Conservation (phyloP, 2,329 filamentous ascomycete genomes). For the Microsporum canis region DNA sequence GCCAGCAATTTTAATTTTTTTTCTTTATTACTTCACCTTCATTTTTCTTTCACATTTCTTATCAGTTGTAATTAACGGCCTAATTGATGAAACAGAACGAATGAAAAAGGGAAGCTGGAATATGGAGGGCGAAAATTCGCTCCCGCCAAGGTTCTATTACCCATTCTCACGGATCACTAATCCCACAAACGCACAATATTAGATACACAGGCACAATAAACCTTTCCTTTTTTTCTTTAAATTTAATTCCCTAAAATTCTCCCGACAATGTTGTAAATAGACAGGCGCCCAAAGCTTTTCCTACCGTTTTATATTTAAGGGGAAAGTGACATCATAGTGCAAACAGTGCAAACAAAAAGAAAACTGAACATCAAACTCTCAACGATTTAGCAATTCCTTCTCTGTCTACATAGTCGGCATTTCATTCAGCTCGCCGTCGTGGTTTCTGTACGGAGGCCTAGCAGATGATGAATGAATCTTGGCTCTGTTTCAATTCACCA, state of each 20-base stretch:
- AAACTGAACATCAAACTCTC: neutral
- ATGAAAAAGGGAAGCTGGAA: neutral
- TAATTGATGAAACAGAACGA: neutral
- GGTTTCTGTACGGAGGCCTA: neutral
- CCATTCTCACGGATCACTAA: too few relatives aligned
- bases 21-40: neutral
- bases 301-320: neutral
- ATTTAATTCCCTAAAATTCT: too few relatives aligned
- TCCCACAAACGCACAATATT: too few relatives aligned
- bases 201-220: too few relatives aligned
- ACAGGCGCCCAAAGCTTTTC: too few relatives aligned
- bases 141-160: neutral
- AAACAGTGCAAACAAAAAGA: conserved; percentile 10
- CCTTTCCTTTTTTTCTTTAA: too few relatives aligned
- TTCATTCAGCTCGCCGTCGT: neutral
- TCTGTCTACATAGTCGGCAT: neutral
- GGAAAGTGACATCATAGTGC: conserved; percentile 10
- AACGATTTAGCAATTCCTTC: neutral
- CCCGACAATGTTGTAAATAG: too few relatives aligned
- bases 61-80: neutral
- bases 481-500: neutral
- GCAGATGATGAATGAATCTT: neutral
- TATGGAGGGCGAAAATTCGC: neutral
- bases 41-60: neutral
- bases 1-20: neutral